Conservation (phyloP, 2,329 filamentous ascomycete species). For the Rasamsonia emersonii region DNA sequence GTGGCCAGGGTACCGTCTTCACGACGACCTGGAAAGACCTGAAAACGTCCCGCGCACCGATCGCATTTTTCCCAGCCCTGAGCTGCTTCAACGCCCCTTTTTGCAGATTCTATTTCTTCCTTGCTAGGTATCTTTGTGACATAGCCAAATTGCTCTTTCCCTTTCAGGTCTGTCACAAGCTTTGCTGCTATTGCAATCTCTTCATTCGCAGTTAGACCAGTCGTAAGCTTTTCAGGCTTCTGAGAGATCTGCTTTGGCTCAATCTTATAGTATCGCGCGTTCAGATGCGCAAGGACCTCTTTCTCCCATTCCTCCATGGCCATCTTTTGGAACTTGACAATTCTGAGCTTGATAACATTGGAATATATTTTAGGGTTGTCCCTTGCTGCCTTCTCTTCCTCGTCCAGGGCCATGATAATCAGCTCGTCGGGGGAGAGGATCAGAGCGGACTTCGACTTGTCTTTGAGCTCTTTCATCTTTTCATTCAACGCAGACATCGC, state of each 20-base stretch:
- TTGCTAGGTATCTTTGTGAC: conserved; percentile 58
- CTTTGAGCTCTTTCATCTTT: conserved; percentile 23
- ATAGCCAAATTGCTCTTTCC: conserved; percentile 65
- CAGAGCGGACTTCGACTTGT: conserved; percentile 23
- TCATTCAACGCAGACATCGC: conserved; percentile 35
- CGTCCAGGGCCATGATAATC: conserved; percentile 41
- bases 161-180: conserved; percentile 55
- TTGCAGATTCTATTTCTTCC: conserved; percentile 58
- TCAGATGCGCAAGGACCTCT: conserved; percentile 43
- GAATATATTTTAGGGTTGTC: conserved; percentile 64
- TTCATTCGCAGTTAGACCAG: conserved; percentile 58
- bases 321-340: conserved; percentile 71
- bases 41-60: conserved; percentile 75
- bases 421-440: conserved; percentile 36
- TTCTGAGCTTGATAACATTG: conserved; percentile 74
- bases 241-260: conserved; percentile 14
- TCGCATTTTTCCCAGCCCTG: conserved; percentile 83
- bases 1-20: conserved; percentile 66
- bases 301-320: conserved; percentile 60
- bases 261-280: conserved; percentile 28
- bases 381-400: conserved; percentile 67
- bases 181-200: conserved; percentile 58
- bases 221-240: conserved; percentile 51
- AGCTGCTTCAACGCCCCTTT: conserved; percentile 55
- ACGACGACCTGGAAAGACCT: conserved; percentile 81